These are phyloP conservation scores for Cantharellus anzutake DNA, from an alignment of 768 basidiomycete species.

Conservation along the genomic window DNA sequence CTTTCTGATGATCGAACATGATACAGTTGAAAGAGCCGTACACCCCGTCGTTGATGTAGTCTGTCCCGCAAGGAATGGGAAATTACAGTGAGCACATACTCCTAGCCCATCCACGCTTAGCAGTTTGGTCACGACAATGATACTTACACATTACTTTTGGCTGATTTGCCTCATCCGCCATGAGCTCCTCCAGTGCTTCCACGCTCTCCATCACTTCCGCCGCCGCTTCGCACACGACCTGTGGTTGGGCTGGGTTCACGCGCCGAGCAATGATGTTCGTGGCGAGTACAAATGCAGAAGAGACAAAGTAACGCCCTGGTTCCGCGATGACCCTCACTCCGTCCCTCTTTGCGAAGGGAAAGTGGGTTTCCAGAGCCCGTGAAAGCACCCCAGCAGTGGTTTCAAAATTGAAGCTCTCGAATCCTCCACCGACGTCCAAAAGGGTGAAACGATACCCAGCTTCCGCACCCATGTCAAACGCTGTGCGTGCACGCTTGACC, in stretches of 20 bases:
- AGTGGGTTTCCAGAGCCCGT: slow-evolving; percentile 54
- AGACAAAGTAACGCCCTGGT: slow-evolving; percentile 88
- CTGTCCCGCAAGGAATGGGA: slow-evolving; percentile 22
- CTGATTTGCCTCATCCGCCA: slow-evolving; percentile 11
- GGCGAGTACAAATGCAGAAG: slow-evolving; percentile 80
- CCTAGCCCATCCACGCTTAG: no score
- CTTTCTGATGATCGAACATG: slow-evolving; percentile 88
- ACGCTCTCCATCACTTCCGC: neutral
- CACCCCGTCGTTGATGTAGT: slow-evolving; percentile 99
- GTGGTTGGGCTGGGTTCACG: slow-evolving; percentile 15
- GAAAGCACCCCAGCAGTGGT: slow-evolving; percentile 51
- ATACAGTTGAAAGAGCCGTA: slow-evolving; percentile 96
- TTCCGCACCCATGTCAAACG: slow-evolving; percentile 72
- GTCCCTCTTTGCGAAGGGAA: slow-evolving; percentile 29
- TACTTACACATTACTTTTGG: slow-evolving; percentile 80
- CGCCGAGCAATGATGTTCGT: slow-evolving; percentile 86
- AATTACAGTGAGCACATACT: neutral
- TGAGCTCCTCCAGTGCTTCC: neutral
- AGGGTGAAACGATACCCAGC: slow-evolving; percentile 68
- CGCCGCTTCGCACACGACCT: neutral
- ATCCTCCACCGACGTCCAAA: slow-evolving; percentile 92
- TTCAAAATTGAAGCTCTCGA: slow-evolving; percentile 78
- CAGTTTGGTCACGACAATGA: neutral
- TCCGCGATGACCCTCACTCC: slow-evolving; percentile 79
- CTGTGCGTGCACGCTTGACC: slow-evolving; percentile 56